A percentile compares a stretch with the other conserved stretches of the same genome.
Evolutionary conservation across 352 stramenopile genomes (phyloP).

Genomic region (Phytophthora sansomeana): DNA sequence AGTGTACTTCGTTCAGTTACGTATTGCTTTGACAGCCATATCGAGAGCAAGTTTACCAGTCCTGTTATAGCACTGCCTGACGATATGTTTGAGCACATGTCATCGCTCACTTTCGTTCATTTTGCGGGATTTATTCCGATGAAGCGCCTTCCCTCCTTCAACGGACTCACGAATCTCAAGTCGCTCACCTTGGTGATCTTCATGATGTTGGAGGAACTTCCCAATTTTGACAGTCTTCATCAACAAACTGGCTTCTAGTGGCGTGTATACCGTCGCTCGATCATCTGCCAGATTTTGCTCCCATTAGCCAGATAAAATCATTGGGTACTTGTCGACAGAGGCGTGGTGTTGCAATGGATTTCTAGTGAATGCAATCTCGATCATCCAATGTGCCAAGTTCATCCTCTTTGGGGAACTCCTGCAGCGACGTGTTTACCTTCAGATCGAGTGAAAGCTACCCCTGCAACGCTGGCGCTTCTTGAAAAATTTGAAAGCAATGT

Average conservation of each 20-base stretch:
- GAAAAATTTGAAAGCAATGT: conserved; percentile 25
- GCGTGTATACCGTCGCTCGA: conserved; percentile 15
- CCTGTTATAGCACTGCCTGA: too few relatives aligned
- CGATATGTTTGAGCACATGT: too few relatives aligned
- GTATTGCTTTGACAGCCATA: too few relatives aligned
- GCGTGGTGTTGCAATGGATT: conserved; percentile 49
- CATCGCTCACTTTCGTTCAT: too few relatives aligned
- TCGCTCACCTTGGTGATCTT: conserved; percentile 36
- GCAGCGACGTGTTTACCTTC: too few relatives aligned
- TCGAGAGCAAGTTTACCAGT: conserved; percentile 41
- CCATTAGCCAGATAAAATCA: conserved; percentile 23
- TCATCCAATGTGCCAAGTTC: conserved; percentile 27
- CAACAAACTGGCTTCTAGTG: conserved; percentile 34
- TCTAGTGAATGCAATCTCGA: conserved; percentile 25
- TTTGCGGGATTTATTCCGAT: too few relatives aligned
- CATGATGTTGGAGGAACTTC: conserved; percentile 20
- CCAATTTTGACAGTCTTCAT: conserved; percentile 21
- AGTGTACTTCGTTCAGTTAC: too few relatives aligned
- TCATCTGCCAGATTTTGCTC: conserved; percentile 31
- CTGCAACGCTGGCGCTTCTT: conserved; percentile 28
- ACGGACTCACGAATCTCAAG: too few relatives aligned
- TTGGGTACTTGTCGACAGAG: conserved; percentile 24
- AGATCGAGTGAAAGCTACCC: too few relatives aligned
- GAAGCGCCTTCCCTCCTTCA: too few relatives aligned
- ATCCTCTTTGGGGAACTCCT: conserved; percentile 35